Conservation (phyloP, 2,329 filamentous ascomycete species). For the Aureobasidium sp. region DNA sequence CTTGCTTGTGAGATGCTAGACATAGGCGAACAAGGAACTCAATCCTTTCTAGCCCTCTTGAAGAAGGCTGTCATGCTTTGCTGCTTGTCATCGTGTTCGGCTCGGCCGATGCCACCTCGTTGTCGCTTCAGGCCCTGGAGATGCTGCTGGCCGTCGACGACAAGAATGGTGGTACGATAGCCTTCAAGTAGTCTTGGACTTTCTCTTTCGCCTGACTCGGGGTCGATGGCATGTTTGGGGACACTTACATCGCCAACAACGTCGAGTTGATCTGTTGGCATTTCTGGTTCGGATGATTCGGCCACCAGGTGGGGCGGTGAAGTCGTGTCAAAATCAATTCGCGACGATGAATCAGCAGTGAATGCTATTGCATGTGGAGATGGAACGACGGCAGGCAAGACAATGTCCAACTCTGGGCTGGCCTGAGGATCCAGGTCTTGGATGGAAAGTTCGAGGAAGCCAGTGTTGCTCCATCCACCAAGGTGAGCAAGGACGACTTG, state of each 20-base stretch:
- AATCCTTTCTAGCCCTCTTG: slow-evolving; percentile 47
- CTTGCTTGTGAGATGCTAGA: background rate
- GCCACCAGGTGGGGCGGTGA: background rate
- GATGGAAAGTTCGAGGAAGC: slow-evolving; percentile 44
- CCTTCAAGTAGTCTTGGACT: slow-evolving; percentile 21
- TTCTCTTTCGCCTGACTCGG: background rate
- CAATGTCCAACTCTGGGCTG: background rate
- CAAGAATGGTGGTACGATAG: slow-evolving; percentile 49
- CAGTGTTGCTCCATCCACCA: slow-evolving; percentile 60
- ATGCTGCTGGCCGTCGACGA: slow-evolving; percentile 65
- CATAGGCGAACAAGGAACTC: slow-evolving; percentile 16
- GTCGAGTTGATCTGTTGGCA: background rate
- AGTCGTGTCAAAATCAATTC: background rate
- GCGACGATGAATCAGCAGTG: background rate
- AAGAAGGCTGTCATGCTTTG: slow-evolving; percentile 74
- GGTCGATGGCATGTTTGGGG: background rate
- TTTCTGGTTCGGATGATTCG: background rate
- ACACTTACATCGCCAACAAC: slow-evolving; percentile 7
- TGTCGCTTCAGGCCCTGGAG: slow-evolving; percentile 70
- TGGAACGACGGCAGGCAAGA: background rate
- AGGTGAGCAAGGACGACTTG: slow-evolving; percentile 44
- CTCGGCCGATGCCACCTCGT: slow-evolving; percentile 72
- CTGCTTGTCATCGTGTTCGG: slow-evolving; percentile 67
- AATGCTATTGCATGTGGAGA: background rate
- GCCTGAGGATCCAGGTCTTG: background rate